Percentiles rank a stretch among this genome's conserved stretches.
These are phyloP conservation scores for Beauveria pseudobassiana DNA, from an alignment of 2,329 filamentous ascomycete species.

Conservation along the genomic window DNA sequence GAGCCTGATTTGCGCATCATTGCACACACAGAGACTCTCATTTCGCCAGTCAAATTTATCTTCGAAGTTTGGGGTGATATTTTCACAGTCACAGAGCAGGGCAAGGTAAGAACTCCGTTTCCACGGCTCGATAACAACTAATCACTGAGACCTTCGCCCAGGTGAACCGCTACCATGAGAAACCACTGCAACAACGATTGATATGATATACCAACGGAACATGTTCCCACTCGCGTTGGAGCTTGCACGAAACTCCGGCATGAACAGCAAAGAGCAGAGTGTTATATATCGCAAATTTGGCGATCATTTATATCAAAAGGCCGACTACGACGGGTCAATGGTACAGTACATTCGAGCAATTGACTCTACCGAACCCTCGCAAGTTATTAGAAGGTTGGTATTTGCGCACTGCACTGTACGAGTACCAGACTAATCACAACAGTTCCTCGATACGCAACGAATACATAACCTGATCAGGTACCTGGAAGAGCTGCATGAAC, in stretches of 20 bases:
- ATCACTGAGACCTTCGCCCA: conserved; percentile 24
- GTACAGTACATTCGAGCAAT: conserved; percentile 95
- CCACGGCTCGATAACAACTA: neutral
- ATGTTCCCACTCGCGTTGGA: conserved; percentile 89
- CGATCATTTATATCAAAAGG: conserved; percentile 89
- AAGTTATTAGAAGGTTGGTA: conserved; percentile 76
- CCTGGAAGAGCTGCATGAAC: conserved; percentile 90
- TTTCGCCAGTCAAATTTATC: conserved; percentile 70
- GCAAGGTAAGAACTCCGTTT: conserved; percentile 56
- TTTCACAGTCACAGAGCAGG: conserved; percentile 83
- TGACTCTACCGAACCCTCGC: conserved; percentile 90
- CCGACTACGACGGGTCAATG: conserved; percentile 98
- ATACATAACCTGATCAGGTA: conserved; percentile 98
- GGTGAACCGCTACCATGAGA: conserved; percentile 86
- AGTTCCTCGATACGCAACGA: conserved; percentile 93
- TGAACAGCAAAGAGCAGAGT: conserved; percentile 76
- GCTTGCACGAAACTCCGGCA: conserved; percentile 78
- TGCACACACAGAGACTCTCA: conserved; percentile 78
- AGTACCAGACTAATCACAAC: conserved; percentile 19
- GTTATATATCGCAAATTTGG: conserved; percentile 90
- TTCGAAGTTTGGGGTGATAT: conserved; percentile 88
- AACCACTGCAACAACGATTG: conserved; percentile 79
- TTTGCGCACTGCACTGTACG: fast-evolving
- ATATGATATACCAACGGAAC: conserved; percentile 89
- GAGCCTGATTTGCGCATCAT: conserved; percentile 87